A percentile compares a stretch with the other conserved stretches of the same genome.
phyloP scores from a whole-genome alignment of 768 basidiomycete species.

The Tricholoma furcatifolium region DNA sequence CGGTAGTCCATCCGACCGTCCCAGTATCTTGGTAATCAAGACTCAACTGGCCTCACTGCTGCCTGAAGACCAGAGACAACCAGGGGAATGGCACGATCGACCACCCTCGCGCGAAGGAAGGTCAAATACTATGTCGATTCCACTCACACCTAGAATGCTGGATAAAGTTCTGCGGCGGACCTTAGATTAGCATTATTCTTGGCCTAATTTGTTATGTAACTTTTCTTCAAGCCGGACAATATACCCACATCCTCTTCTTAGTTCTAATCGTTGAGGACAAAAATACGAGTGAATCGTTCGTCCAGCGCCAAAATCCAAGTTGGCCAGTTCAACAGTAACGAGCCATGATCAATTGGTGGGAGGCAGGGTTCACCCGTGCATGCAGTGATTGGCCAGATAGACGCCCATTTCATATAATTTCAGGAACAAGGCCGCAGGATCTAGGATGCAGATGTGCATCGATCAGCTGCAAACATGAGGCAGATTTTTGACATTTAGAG shows the following conservation, averaged over 20 bases:
- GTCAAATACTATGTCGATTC: neutral
- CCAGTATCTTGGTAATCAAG: neutral
- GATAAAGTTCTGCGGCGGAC: slow-evolving; percentile 1
- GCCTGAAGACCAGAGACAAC: neutral
- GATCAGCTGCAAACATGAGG: too few species aligned
- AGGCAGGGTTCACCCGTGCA: too few species aligned
- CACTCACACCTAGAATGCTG: neutral
- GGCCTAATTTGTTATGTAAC: neutral
- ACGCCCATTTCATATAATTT: too few species aligned
- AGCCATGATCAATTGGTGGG: neutral
- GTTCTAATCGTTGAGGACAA: too few species aligned
- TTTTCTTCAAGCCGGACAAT: neutral
- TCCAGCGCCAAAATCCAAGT: too few species aligned
- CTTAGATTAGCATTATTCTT: neutral
- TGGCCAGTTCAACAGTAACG: neutral
- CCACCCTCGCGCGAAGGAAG: neutral
- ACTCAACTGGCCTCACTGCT: neutral
- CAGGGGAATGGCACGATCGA: neutral
- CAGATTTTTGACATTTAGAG: too few species aligned
- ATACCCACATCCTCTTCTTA: too few species aligned
- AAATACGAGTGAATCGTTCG: too few species aligned
- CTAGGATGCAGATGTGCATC: too few species aligned
- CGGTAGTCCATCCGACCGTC: neutral
- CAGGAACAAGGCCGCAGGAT: too few species aligned
- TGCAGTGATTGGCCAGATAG: too few species aligned